Evolutionary conservation across 1,139 yeast genomes (phyloP), one percentile per base, ranked within the genome.

Genomic region (Yamadazyma taylorii): DNA sequence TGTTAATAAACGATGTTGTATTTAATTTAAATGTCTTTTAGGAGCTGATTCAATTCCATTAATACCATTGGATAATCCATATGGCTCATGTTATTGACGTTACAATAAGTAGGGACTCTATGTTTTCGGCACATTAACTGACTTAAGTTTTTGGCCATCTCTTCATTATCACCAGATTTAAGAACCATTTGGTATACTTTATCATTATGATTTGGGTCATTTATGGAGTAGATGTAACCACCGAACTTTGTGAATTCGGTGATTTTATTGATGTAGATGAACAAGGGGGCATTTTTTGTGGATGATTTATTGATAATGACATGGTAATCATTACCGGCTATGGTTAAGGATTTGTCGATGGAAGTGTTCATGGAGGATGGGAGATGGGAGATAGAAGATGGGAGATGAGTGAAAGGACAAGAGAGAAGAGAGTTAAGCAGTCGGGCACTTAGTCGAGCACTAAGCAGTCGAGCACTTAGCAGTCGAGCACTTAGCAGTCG

Each of bases 191-290:
- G 50, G n/a, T 29, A 27, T 5, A 46, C 38, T 4, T 39, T 31
- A 8, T 36, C 24, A 7, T 33, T 25, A 10, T 27, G 21, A 24
- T 29, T 32, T 19, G 34, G 23, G 35, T 38, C 33, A 17, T 43
- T 43, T 4, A 48, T 45, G n/a, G 47, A 45, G 34, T 48, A 48
- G 2, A 46, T 40, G 32, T 48, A 48, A 1, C 52, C 52, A 9
- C 52, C 52, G 21, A 46, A 46, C 8, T 14, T 16, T 1, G 40
- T 35, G 7, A 22, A 3, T 2, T 43, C 45, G 10, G 30, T 33
- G 2, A 33, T 34, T 12, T 31, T 35, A 15, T 37, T 34, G 4
- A 48, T 33, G 26, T 48, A 48, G 8, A 48, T 25, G 28, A 43
- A 49, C 19, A 48, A 28, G 3, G 52, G 52, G 7, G 47, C 33